Conservation (phyloP, 345 rosid species). For the Cardamine chenopodiifolia region DNA sequence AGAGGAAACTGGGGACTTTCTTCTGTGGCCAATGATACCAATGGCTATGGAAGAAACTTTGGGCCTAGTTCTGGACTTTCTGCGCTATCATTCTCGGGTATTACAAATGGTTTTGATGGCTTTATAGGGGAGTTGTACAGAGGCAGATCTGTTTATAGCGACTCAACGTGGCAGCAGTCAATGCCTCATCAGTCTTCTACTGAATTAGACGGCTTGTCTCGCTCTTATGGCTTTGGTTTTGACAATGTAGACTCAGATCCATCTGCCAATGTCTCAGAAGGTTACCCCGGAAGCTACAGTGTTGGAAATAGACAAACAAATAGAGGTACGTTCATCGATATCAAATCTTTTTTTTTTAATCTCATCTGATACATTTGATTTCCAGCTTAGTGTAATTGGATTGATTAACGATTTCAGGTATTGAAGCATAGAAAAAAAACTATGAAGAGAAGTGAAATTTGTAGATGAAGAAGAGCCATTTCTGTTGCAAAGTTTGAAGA, state of each 20-base stretch:
- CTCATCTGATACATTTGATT: conserved; percentile 1
- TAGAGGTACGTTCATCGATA: conserved; percentile 61
- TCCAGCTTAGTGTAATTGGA: background rate
- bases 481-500: conserved; percentile 32
- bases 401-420: conserved; percentile 30
- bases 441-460: conserved; percentile 29
- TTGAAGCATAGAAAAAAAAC: conserved; percentile 37
- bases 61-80: conserved; percentile 51
- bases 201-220: conserved; percentile 62
- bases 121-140: conserved; percentile 66
- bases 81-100: conserved; percentile 57
- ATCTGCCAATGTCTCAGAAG: conserved; percentile 62
- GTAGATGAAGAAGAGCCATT: conserved; percentile 37
- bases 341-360: background rate
- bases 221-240: conserved; percentile 67
- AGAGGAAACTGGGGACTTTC: conserved; percentile 75
- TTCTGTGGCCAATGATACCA: conserved; percentile 43
- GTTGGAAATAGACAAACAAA: conserved; percentile 72
- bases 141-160: conserved; percentile 66
- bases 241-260: conserved; percentile 67
- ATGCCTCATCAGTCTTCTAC: conserved; percentile 50
- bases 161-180: conserved; percentile 68
- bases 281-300: conserved; percentile 73
- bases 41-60: conserved; percentile 62
- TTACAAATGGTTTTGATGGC: conserved; percentile 61